A percentile compares a stretch with the other conserved stretches of the same genome.
These are phyloP conservation scores for Ilex asprella DNA, from an alignment of 257 asterid genomes.

Conservation along the genomic window DNA sequence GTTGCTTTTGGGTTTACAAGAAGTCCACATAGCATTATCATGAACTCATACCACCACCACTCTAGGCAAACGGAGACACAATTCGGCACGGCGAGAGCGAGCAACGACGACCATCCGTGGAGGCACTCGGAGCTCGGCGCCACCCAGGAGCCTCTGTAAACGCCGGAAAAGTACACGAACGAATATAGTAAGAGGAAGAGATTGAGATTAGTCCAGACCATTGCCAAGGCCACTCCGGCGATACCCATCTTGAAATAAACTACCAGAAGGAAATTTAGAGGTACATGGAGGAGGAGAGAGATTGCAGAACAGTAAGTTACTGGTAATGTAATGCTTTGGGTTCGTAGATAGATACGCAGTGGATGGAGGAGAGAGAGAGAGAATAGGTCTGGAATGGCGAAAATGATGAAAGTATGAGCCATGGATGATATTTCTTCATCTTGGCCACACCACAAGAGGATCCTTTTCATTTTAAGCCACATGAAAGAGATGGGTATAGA, in stretches of 20 bases:
- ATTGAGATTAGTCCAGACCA: background rate
- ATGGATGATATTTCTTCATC: background rate
- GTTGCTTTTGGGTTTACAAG: background rate
- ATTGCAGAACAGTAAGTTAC: background rate
- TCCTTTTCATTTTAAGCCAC: background rate
- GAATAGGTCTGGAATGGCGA: background rate
- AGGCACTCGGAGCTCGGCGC: background rate
- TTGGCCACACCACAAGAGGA: background rate
- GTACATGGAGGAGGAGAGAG: background rate
- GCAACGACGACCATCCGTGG: background rate
- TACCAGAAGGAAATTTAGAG: background rate
- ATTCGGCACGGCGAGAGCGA: background rate
- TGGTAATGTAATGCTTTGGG: background rate
- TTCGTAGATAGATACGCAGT: background rate
- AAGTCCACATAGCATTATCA: background rate
- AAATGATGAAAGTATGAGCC: background rate
- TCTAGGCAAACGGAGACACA: background rate
- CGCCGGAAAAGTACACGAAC: background rate
- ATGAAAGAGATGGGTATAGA: background rate
- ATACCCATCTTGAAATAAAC: background rate
- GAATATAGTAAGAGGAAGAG: background rate
- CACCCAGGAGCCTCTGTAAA: background rate
- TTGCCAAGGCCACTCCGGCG: background rate
- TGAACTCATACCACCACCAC: background rate
- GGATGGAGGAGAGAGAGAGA: background rate